Evolutionary conservation across 192 early-diverging fungal genomes (phyloP).

Genomic region (Coemansia sp.): DNA sequence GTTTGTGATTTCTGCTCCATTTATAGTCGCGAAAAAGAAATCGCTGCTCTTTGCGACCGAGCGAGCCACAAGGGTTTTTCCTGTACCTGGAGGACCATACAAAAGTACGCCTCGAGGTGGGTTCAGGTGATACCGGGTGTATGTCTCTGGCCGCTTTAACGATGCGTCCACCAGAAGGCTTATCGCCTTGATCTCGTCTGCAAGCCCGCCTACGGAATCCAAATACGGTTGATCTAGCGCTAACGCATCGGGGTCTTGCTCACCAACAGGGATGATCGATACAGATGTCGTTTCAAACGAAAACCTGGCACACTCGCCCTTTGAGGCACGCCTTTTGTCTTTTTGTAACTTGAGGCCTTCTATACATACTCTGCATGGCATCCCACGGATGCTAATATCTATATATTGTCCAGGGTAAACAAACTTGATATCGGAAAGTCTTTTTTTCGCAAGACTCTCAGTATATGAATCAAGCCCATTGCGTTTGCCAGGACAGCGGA

Average conservation of each 20-base stretch:
- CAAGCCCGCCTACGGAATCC: constrained; percentile 76
- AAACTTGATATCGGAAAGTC: constrained; percentile 32
- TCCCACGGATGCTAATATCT: constrained; percentile 34
- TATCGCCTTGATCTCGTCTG: constrained; percentile 67
- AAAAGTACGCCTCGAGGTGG: constrained; percentile 93
- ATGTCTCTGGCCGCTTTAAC: constrained; percentile 70
- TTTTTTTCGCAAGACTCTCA: constrained; percentile 19
- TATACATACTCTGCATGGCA: constrained; percentile 20
- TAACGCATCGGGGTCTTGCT: background rate
- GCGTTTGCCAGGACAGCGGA: background rate
- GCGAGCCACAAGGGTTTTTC: constrained; percentile 94
- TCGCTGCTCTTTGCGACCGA: constrained; percentile 79
- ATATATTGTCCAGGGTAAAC: constrained; percentile 25
- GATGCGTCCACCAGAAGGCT: constrained; percentile 85
- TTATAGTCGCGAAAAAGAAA: constrained; percentile 76
- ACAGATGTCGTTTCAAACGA: constrained; percentile 8
- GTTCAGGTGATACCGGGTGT: constrained; percentile 71
- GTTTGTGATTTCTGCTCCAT: constrained; percentile 88
- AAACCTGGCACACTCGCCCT: constrained; percentile 10
- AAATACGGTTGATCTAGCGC: background rate
- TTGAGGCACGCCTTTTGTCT: background rate
- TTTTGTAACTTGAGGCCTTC: background rate
- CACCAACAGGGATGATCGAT: background rate
- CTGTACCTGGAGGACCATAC: constrained; percentile 90
- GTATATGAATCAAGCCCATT: constrained; percentile 15